phyloP scores from a whole-genome alignment of 2,329 filamentous ascomycete genomes.

The Trichoderma sp. region DNA sequence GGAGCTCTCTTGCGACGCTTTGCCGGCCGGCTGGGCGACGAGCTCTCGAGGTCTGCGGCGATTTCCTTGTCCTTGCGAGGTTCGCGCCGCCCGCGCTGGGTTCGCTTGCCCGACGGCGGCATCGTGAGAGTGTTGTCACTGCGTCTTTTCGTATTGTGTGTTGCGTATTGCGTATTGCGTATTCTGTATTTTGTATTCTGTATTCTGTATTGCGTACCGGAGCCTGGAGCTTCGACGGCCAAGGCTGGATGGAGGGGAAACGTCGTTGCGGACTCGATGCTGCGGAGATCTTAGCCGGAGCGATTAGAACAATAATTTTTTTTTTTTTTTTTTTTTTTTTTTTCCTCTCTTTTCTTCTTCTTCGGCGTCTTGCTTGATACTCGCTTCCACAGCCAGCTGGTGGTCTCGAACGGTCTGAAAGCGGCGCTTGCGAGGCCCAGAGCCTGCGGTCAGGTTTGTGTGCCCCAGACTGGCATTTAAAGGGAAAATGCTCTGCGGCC shows the following conservation, averaged over 20 bases:
- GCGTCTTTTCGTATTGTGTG: too few relatives aligned
- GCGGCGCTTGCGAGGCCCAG: conserved; percentile 12
- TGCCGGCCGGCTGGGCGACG: conserved; percentile 58
- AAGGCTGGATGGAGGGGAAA: neutral
- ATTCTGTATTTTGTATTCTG: too few relatives aligned
- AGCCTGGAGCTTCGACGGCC: neutral
- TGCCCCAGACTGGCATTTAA: conserved; percentile 17
- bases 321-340: neutral
- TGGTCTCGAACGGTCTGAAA: neutral
- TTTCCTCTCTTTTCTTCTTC: too few relatives aligned
- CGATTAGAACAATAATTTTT: conserved; percentile 6
- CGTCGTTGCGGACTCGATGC: neutral
- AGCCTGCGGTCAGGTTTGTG: conserved; percentile 16
- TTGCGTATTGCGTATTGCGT: too few relatives aligned
- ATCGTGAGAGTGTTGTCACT: conserved; percentile 25
- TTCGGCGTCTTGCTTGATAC: neutral
- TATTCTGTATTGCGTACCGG: neutral
- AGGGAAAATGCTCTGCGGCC: neutral
- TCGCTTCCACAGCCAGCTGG: neutral
- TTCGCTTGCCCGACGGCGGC: conserved; percentile 39
- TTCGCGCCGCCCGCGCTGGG: conserved; percentile 39
- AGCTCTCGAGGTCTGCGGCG: conserved; percentile 42
- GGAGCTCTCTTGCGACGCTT: conserved; percentile 61
- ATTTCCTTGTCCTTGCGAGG: conserved; percentile 37
- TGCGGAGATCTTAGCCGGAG: neutral